Base-by-base conservation (phyloP, 2,329 filamentous ascomycete species). In the Leptographium wingfieldii region DNA sequence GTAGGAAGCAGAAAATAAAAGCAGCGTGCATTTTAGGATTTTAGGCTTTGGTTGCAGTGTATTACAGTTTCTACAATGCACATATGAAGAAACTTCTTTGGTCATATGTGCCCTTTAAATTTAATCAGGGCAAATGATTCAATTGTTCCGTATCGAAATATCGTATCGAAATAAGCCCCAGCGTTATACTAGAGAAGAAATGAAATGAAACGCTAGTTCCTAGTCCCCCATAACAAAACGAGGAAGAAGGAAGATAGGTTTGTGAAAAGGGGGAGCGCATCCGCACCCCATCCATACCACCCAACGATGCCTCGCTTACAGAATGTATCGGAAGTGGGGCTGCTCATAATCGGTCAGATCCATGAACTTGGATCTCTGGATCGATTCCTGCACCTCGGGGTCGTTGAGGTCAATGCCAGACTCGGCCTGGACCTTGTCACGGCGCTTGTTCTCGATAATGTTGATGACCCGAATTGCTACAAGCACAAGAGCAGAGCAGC, bases 261-360 rank as follows among this genome's bases (percentile, higher is more conserved):
- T 46, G 19, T 7, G 43, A 46, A 19, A 19, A 46, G 43, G 43
- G 38, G 14, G 38, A 40, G 43, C 43, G 43, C 43, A 46, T 46
- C 43, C 22, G 43, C 10, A 19, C 43, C 14, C 43, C 7, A n/a
- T n/a, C 43, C 43, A 46, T 19, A 19, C 43, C 43, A 46, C 16
- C 12, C 43, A 46, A n/a, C 43, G 16, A 46, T 38, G 10, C 5
- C 7, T 19, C 33, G 3, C 12, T 48, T 56, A 61, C 59, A 57
- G 22, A 16, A 60, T 10, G 29, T 62, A 62, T n/a, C 60, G 58
- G 55, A 62, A 62, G 48, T 49, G 33, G 16, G 52, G 43, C 55
- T 62, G 60, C 55, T 62, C 38, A n/a, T n/a, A 60, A 16, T 62
- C 60, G 2, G 60, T 62, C 60, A 60, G 22, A 19, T 60, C 60